phyloP scores from a whole-genome alignment of 2,329 filamentous ascomycete species.

The Huntiella abstrusa region DNA sequence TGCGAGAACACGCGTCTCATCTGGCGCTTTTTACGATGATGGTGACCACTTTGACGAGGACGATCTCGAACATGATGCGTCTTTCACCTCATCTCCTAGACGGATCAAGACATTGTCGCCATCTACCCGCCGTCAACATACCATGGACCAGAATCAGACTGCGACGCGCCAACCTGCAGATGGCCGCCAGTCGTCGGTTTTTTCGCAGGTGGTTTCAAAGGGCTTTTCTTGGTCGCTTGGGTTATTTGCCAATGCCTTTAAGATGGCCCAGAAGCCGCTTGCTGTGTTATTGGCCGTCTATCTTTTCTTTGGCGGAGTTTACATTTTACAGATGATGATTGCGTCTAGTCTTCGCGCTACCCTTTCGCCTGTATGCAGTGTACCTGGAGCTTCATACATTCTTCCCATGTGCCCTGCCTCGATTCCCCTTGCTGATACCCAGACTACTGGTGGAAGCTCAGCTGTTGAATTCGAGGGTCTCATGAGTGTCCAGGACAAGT shows the following conservation, averaged over 20 bases:
- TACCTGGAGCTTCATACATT: conserved; percentile 39
- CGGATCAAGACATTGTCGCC: not conserved
- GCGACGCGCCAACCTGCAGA: not conserved
- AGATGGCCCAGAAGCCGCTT: conserved; percentile 44
- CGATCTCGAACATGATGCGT: not conserved
- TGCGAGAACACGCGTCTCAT: not conserved
- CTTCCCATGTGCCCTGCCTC: conserved; percentile 13
- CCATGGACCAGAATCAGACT: not conserved
- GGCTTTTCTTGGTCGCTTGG: conserved; percentile 31
- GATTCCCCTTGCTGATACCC: conserved; percentile 12
- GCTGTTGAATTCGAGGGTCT: conserved; percentile 53
- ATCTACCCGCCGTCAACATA: too few relatives aligned
- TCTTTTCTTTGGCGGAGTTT: conserved; percentile 36
- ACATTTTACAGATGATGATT: conserved; percentile 42
- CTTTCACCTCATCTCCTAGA: not conserved
- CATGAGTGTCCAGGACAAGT: conserved; percentile 54
- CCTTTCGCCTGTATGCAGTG: conserved; percentile 48
- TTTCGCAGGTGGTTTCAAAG: conserved; percentile 23
- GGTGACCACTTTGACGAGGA: conserved; percentile 1
- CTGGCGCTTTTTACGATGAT: not conserved
- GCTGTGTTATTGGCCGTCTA: conserved; percentile 43
- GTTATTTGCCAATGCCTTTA: conserved; percentile 38
- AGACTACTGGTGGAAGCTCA: conserved; percentile 14
- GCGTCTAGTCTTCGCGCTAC: conserved; percentile 41
- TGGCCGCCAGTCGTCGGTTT: conserved; percentile 19